Evolutionary conservation across 257 asterid species (phyloP).

Genomic region (Solanum pimpinellifolium): DNA sequence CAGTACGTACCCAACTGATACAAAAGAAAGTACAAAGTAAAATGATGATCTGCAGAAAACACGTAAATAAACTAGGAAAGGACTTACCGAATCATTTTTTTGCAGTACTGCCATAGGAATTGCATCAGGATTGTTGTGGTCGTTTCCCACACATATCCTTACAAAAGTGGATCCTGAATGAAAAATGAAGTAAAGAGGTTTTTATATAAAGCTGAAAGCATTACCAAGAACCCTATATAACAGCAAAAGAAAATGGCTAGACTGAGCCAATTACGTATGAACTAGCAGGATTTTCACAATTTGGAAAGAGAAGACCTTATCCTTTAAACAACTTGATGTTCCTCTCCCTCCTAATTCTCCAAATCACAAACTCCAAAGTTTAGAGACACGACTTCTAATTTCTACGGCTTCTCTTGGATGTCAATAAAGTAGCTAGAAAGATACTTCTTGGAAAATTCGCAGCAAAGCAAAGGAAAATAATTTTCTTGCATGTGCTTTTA

Average conservation of each 20-base stretch:
- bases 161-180: slow-evolving; percentile 50
- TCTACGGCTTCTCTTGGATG: not conserved
- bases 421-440: not conserved
- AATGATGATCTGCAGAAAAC: not conserved
- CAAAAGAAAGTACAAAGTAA: not conserved
- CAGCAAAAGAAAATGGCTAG: not conserved
- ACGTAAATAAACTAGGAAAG: not conserved
- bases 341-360: not conserved
- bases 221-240: not conserved
- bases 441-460: not conserved
- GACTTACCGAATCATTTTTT: slow-evolving; percentile 42
- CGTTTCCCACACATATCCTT: slow-evolving; percentile 75
- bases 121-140: slow-evolving; percentile 20
- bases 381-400: not conserved
- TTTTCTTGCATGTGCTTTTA: not conserved
- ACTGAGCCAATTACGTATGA: not conserved
- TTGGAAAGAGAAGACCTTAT: not conserved
- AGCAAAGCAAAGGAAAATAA: not conserved
- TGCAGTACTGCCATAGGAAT: slow-evolving; percentile 74
- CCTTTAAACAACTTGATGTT: not conserved
- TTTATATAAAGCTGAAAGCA: not conserved
- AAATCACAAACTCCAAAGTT: not conserved
- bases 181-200: slow-evolving; percentile 1
- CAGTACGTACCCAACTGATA: not conserved
- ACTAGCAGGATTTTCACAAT: not conserved